Evolutionary conservation across 2,329 filamentous ascomycete genomes (phyloP).

Genomic region (Arthrobotrys sinensis): DNA sequence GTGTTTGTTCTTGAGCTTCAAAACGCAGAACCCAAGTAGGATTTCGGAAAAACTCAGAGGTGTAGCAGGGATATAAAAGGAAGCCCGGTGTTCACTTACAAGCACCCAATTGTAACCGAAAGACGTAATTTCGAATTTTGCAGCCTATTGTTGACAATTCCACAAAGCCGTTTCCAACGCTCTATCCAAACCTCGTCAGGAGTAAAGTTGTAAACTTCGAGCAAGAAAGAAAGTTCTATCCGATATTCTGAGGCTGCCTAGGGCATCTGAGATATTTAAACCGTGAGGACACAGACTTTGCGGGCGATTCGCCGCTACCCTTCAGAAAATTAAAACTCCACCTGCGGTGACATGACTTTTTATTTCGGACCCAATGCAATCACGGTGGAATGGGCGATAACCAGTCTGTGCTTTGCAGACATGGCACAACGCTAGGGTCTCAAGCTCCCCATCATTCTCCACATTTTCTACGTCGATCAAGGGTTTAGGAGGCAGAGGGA

Average conservation of each 20-base stretch:
- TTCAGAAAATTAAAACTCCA: slow-evolving; percentile 15
- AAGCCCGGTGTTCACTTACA: background rate
- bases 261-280: slow-evolving; percentile 14
- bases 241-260: background rate
- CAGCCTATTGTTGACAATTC: background rate
- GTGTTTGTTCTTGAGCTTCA: background rate
- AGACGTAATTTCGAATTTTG: slow-evolving; percentile 1
- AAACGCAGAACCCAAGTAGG: background rate
- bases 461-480: slow-evolving; percentile 10
- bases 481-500: slow-evolving; percentile 1
- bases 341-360: slow-evolving; percentile 17
- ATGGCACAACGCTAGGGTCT: slow-evolving; percentile 24
- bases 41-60: slow-evolving; percentile 11
- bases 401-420: slow-evolving; percentile 25
- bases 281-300: background rate
- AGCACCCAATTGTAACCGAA: slow-evolving; percentile 6
- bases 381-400: slow-evolving; percentile 20
- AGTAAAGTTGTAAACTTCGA: background rate
- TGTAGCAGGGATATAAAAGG: slow-evolving; percentile 2
- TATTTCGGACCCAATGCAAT: slow-evolving; percentile 18
- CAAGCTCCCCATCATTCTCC: slow-evolving; percentile 15
- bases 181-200: background rate
- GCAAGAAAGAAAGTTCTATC: background rate
- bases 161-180: background rate
- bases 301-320: background rate